These are phyloP conservation scores for Leccinum olivaceopallidum DNA, from an alignment of 768 basidiomycete genomes.

Conservation along the genomic window DNA sequence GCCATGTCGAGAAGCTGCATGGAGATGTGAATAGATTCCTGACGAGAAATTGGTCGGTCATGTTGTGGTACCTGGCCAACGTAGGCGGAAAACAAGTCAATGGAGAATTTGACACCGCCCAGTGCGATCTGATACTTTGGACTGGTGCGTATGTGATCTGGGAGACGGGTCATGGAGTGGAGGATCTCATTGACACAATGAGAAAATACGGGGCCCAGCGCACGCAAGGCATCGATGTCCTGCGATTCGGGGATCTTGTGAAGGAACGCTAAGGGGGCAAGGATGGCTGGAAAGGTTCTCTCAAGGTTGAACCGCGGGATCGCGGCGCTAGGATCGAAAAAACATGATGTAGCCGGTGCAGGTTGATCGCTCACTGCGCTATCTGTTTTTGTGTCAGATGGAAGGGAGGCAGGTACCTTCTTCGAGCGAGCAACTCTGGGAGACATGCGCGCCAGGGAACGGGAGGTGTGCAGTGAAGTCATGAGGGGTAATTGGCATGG, in stretches of 20 bases:
- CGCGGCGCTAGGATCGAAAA: conserved; percentile 3
- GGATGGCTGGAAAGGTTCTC: conserved; percentile 38
- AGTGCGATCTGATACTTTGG: conserved; percentile 25
- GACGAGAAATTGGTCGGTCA: conserved; percentile 3
- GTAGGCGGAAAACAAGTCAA: conserved; percentile 24
- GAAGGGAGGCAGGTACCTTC: not conserved
- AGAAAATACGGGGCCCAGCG: conserved; percentile 27
- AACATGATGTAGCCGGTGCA: conserved; percentile 24
- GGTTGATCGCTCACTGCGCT: conserved; percentile 28
- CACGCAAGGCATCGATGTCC: conserved; percentile 30
- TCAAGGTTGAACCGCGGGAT: conserved; percentile 32
- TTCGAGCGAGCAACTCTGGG: not conserved
- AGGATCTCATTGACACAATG: conserved; percentile 30
- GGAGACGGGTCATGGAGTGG: conserved; percentile 26
- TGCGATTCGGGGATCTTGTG: conserved; percentile 22
- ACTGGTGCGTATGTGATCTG: conserved; percentile 19
- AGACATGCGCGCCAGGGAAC: conserved; percentile 13
- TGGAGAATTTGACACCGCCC: conserved; percentile 22
- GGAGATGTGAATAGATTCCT: conserved; percentile 14
- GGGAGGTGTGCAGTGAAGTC: conserved; percentile 9
- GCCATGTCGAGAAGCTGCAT: conserved; percentile 33
- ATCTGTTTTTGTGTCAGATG: conserved; percentile 20
- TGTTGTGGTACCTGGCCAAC: conserved; percentile 12
- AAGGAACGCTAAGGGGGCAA: conserved; percentile 31
- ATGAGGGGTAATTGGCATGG: conserved; percentile 3